Base-by-base conservation (phyloP, 768 basidiomycete species). In the Punctularia strigosozonata region DNA sequence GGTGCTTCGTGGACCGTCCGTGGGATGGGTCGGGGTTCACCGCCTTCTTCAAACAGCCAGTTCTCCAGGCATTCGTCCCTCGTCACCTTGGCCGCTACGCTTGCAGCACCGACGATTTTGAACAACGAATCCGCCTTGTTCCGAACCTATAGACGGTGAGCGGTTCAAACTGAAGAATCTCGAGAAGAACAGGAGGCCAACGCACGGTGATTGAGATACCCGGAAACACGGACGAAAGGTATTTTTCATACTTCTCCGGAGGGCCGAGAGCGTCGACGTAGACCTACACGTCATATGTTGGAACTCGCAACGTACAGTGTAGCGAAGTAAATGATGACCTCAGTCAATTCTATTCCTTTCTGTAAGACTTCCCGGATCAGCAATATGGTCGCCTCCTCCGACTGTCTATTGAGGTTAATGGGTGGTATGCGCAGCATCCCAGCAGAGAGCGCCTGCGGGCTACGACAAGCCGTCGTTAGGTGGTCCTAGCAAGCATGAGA, bases 1-100 rank as follows among this genome's bases (percentile, higher is more conserved):
- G n/a, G n/a, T n/a, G n/a, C n/a, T n/a, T n/a, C n/a, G n/a, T n/a
- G n/a, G n/a, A n/a, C n/a, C n/a, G n/a, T n/a, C n/a, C n/a, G n/a
- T 10, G 8, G 8, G 33, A 10, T 34, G 33, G 28, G 10, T 30
- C 28, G 28, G 15, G 28, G 28, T 30, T 15, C 12, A 39, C 13
- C 7, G 7, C 59, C 64, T 51, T 88, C 86, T 56, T 85, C 76
- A 46, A 80, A 92, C 7, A 66, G 52, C 94, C 94, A 98, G 3
- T 69, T 69, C 43, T 92, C 81, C 15, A 97, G 66, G 58, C 89
- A 90, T 5, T 81, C 77, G 51, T 98, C 94, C 40, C 94, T 69
- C 1, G 92, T 97, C 20, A 94, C 91, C 60, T 99, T 99, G 2
- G 95, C 95, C 2, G 90, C 90, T n/a, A 98, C 88, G 55, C 87